Percentiles rank a stretch among this genome's conserved stretches.
phyloP scores from a whole-genome alignment of 768 basidiomycete genomes.

The Tephrocybe sp. region DNA sequence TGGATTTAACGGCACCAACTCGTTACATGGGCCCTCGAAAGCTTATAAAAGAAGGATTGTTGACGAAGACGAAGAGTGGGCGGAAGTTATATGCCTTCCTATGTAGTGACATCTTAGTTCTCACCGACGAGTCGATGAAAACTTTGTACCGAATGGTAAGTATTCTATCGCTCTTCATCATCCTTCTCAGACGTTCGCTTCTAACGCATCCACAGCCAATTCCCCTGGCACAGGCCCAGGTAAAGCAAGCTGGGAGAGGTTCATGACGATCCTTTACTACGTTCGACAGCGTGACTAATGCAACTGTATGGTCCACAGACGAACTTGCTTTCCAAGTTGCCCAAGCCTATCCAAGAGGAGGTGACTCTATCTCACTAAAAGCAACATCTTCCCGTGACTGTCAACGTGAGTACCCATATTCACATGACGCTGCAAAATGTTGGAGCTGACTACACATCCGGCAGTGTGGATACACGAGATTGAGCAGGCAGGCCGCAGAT shows the following conservation, averaged over 20 bases:
- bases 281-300: no score
- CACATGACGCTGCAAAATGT: neutral
- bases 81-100: constrained; percentile 74
- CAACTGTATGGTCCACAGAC: no score
- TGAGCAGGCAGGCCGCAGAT: constrained; percentile 36
- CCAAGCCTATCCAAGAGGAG: constrained; percentile 71
- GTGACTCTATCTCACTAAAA: constrained; percentile 63
- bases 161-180: neutral
- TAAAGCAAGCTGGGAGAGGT: constrained; percentile 58
- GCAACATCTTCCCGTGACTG: constrained; percentile 18
- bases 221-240: constrained; percentile 63
- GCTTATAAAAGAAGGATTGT: constrained; percentile 75
- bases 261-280: constrained; percentile 17
- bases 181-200: neutral
- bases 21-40: constrained; percentile 78
- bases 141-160: constrained; percentile 81
- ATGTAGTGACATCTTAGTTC: constrained; percentile 87
- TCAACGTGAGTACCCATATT: constrained; percentile 11
- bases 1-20: constrained; percentile 91
- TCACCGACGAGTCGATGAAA: constrained; percentile 71
- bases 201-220: constrained; percentile 54
- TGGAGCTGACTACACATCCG: neutral
- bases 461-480: constrained; percentile 31
- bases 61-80: constrained; percentile 84
- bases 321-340: constrained; percentile 67